These are phyloP conservation scores for Tetracladium marchalianum DNA, from an alignment of 495 filamentous ascomycete species.

Conservation along the genomic window DNA sequence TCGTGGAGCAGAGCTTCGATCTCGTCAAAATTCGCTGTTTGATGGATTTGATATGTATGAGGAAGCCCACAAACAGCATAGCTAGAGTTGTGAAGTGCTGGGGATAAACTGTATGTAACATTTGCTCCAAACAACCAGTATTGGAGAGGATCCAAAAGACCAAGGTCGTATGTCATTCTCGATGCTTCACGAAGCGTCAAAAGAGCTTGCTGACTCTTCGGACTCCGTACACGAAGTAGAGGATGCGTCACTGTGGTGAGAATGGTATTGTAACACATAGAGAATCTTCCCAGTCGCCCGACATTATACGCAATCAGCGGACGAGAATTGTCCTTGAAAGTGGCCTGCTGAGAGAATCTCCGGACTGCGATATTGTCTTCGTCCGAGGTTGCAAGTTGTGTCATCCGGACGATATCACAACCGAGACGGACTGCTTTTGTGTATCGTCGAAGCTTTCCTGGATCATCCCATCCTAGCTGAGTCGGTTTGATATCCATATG, in stretches of 20 bases:
- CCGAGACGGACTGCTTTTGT: slow-evolving; percentile 46
- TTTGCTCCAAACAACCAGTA: slow-evolving; percentile 68
- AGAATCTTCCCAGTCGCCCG: slow-evolving; percentile 54
- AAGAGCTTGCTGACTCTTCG: slow-evolving; percentile 27
- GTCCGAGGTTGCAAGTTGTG: slow-evolving; percentile 46
- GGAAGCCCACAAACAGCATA: slow-evolving; percentile 58
- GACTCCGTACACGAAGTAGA: slow-evolving; percentile 24
- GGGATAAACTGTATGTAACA: slow-evolving; percentile 62
- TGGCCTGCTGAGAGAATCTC: slow-evolving; percentile 40
- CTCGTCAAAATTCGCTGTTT: slow-evolving; percentile 49
- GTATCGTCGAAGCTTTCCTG: slow-evolving; percentile 42
- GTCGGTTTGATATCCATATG: slow-evolving; percentile 36
- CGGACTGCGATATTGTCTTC: slow-evolving; percentile 48
- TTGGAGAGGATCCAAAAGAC: slow-evolving; percentile 49
- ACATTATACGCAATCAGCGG: slow-evolving; percentile 62
- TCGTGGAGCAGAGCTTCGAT: slow-evolving; percentile 51
- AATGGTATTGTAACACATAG: slow-evolving; percentile 54
- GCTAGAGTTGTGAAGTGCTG: slow-evolving; percentile 68
- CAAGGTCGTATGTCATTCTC: slow-evolving; percentile 40
- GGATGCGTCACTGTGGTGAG: slow-evolving; percentile 50
- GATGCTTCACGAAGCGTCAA: slow-evolving; percentile 48
- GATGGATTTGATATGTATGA: slow-evolving; percentile 56
- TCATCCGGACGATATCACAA: slow-evolving; percentile 58
- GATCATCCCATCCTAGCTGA: slow-evolving; percentile 48
- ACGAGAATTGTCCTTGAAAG: slow-evolving; percentile 41